phyloP scores from a whole-genome alignment of 176 grass and related monocot genomes.

The Tuctoria greenei region DNA sequence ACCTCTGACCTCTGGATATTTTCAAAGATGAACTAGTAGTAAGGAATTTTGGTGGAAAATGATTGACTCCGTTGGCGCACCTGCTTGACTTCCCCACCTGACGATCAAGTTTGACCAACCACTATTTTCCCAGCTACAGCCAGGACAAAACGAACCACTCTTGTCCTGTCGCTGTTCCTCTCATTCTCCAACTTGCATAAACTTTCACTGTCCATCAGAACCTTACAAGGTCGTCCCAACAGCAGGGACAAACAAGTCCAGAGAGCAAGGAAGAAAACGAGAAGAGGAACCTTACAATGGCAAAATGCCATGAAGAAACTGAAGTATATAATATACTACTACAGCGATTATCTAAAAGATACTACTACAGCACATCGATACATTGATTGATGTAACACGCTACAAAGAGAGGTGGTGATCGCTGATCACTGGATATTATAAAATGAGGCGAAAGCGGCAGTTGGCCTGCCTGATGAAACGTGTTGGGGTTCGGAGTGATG shows the following conservation, averaged over 20 bases:
- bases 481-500: not conserved
- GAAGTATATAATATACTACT: not conserved
- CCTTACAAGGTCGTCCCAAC: constrained; percentile 24
- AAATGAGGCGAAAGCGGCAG: constrained; percentile 42
- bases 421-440: not conserved
- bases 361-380: not conserved
- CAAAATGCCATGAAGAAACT: not conserved
- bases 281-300: constrained; percentile 4
- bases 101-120: constrained; percentile 42
- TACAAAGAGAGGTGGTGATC: not conserved
- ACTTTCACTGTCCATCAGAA: not conserved
- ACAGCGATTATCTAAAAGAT: too few relatives aligned
- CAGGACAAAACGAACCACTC: constrained; percentile 29
- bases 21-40: not conserved
- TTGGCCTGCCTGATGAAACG: constrained; percentile 29
- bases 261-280: not conserved
- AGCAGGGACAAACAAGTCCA: constrained; percentile 19
- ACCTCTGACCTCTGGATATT: constrained; percentile 1
- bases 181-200: constrained; percentile 28
- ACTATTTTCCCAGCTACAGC: not conserved
- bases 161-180: constrained; percentile 29
- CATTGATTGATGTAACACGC: not conserved
- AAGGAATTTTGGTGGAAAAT: not conserved
- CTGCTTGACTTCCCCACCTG: constrained; percentile 33
- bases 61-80: constrained; percentile 29